Evolutionary conservation across 2,329 filamentous ascomycete genomes (phyloP), one percentile per base, ranked within the genome.

Genomic region (Neofusicoccum sp.): DNA sequence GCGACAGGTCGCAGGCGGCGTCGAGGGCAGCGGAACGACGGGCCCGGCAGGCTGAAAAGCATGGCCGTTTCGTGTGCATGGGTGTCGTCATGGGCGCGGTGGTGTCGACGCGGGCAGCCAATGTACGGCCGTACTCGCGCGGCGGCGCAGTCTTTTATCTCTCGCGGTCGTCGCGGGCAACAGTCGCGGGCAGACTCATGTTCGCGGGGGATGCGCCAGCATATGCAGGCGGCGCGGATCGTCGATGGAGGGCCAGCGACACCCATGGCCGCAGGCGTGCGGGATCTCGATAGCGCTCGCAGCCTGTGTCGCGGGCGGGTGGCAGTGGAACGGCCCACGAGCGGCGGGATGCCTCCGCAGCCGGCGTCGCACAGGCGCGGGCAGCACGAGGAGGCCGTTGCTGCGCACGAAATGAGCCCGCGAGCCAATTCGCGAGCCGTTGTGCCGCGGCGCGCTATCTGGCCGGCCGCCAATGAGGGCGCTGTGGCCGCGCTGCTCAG

Each of bases 311-410:
- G 36, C 9, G 33, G 16, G 20, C 14, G n/a, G 45, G n/a, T 33
- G 8, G 45, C 45, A 28, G 34, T 24, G 26, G 43, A 47, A n/a
- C 6, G 40, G 8, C 40, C n/a, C n/a, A 43, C n/a, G 40, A 20
- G 40, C 26, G 12, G 43, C 43, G 43, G 43, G 43, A 47, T 24
- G 24, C 43, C 48, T 54, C 36, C 34, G 30, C 49, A 41, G 49
- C 34, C 49, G n/a, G 34, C 49, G 49, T 54, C 24, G 49, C 49
- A 54, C 49, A 54, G 9, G 14, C 47, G 16, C 33, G n/a, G n/a
- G n/a, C 9, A 11, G 49, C 49, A 54, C 49, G 49, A 54, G 49
- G 36, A 41, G 49, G 36, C 49, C 49, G 49, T 54, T 54, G 49
- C 31, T 4, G 28, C 9, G 31, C 16, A 11, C 49, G 7, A 40